These are phyloP conservation scores for Penicillium goetzii DNA, from an alignment of 495 filamentous ascomycete species.

Conservation along the genomic window DNA sequence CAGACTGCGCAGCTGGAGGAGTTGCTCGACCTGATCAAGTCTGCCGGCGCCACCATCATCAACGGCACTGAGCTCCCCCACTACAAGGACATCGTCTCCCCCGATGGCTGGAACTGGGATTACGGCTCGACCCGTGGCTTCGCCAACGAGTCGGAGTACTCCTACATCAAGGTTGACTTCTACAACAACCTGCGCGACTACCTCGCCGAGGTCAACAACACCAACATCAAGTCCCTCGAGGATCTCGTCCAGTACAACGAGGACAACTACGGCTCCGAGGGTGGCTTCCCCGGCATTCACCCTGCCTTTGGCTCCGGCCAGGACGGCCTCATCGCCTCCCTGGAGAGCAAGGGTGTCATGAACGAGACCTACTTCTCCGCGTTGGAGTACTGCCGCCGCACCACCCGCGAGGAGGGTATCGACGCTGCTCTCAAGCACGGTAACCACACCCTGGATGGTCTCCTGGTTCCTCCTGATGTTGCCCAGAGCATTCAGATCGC, in stretches of 20 bases:
- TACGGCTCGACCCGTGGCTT: constrained; percentile 64
- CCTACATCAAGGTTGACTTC: constrained; percentile 73
- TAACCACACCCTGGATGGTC: constrained; percentile 54
- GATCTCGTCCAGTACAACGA: constrained; percentile 72
- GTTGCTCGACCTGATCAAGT: constrained; percentile 57
- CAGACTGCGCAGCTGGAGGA: constrained; percentile 57
- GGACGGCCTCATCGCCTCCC: constrained; percentile 65
- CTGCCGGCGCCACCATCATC: constrained; percentile 68
- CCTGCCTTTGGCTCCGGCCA: constrained; percentile 74
- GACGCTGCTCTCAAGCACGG: constrained; percentile 63
- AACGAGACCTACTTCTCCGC: constrained; percentile 69
- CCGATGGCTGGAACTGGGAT: constrained; percentile 74
- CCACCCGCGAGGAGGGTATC: constrained; percentile 66
- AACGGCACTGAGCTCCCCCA: constrained; percentile 71
- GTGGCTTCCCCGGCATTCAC: constrained; percentile 62
- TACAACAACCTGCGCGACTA: constrained; percentile 74
- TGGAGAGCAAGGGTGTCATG: constrained; percentile 62
- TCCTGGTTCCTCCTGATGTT: constrained; percentile 70
- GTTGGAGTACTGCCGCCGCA: constrained; percentile 59
- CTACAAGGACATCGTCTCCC: constrained; percentile 61
- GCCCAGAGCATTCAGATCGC: constrained; percentile 62
- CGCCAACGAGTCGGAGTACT: constrained; percentile 72
- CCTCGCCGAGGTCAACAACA: constrained; percentile 66
- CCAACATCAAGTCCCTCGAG: constrained; percentile 62
- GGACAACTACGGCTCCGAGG: constrained; percentile 68